Percentiles rank a stretch among this genome's conserved stretches.
Conservation (phyloP, 257 asterid species). For the Solanum lycopersicoides region DNA sequence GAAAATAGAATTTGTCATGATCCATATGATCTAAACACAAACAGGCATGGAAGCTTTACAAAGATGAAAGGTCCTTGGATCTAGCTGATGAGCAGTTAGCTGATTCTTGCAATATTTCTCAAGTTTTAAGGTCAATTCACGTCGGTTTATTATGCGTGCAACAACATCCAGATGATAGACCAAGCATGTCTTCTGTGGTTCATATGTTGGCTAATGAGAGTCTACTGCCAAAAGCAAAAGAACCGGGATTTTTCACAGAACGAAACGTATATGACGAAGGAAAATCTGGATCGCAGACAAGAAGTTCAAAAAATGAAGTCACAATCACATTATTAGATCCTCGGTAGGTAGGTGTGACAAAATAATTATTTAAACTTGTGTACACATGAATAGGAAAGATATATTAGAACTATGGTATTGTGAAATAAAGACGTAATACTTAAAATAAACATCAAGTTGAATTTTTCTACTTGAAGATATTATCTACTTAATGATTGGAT, state of each 20-base stretch:
- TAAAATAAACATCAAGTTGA: neutral
- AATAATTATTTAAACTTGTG: neutral
- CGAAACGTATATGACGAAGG: neutral
- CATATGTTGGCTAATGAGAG: neutral
- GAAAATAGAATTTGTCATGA: neutral
- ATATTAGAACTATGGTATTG: neutral
- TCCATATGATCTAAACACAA: neutral
- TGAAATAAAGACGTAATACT: neutral
- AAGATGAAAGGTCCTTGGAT: neutral
- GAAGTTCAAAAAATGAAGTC: neutral
- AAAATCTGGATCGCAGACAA: neutral
- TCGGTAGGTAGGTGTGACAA: neutral
- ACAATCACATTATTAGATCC: neutral
- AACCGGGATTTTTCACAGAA: neutral
- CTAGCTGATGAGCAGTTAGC: neutral
- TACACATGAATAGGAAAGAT: neutral
- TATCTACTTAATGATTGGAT: neutral
- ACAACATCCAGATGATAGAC: neutral
- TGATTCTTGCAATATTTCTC: neutral
- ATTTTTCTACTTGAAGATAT: no score
- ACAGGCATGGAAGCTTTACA: slow-evolving; percentile 2
- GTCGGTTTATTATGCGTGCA: slow-evolving; percentile 1
- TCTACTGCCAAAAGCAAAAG: neutral
- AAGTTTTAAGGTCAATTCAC: neutral
- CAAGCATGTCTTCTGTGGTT: neutral